Conservation (phyloP, 164 flowering plant species). For the Magnolia kwangsiensis region DNA sequence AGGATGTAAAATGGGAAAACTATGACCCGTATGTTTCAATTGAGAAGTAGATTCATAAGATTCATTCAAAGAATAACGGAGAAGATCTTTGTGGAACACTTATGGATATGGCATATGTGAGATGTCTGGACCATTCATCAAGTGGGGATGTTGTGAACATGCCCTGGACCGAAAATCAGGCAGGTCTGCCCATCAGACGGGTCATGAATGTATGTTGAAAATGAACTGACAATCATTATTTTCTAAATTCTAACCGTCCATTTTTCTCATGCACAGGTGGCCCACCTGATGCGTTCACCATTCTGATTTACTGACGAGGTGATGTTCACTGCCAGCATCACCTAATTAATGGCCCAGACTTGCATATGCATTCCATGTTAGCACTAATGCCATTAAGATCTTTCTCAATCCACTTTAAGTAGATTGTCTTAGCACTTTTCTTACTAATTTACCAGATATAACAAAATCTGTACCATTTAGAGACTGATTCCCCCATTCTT, state of each 20-base stretch:
- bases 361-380: background rate
- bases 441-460: background rate
- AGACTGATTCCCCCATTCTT: conserved; percentile 28
- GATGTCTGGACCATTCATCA: background rate
- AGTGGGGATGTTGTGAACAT: background rate
- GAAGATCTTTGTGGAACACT: too few relatives aligned
- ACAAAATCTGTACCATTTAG: conserved; percentile 40
- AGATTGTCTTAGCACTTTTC: background rate
- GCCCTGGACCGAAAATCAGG: background rate
- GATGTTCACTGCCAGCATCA: background rate
- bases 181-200: background rate
- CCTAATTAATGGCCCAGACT: background rate
- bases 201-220: background rate
- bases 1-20: background rate
- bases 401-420: background rate
- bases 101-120: background rate
- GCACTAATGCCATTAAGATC: background rate
- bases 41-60: background rate
- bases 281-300: too few relatives aligned
- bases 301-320: too few relatives aligned
- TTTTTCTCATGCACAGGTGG: too few relatives aligned
- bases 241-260: too few relatives aligned
- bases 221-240: background rate
- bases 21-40: background rate
- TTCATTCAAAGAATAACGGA: too few relatives aligned